Evolutionary conservation across 768 basidiomycete species (phyloP).

Genomic region (Xanthoconium stramineum): DNA sequence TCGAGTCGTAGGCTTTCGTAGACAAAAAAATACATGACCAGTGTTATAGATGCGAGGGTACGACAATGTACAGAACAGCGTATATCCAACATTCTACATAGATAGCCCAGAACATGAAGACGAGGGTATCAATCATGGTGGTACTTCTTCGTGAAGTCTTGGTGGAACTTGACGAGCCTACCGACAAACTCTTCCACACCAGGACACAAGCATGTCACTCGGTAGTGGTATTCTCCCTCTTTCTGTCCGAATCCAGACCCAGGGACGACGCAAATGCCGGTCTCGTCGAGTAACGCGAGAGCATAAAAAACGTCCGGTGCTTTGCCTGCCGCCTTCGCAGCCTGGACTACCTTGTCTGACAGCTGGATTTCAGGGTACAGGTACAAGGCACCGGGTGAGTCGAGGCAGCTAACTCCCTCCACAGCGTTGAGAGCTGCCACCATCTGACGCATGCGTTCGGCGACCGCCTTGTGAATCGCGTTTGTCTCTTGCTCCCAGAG

Average conservation of each 20-base stretch:
- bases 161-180: constrained; percentile 76
- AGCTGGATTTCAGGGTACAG: constrained; percentile 84
- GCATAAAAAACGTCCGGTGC: constrained; percentile 89
- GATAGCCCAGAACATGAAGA: background rate
- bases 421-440: constrained; percentile 74
- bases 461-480: constrained; percentile 71
- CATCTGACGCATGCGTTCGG: constrained; percentile 69
- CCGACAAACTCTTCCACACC: constrained; percentile 91
- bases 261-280: constrained; percentile 92
- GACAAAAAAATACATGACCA: too few species aligned
- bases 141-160: constrained; percentile 54
- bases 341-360: constrained; percentile 66
- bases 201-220: constrained; percentile 92
- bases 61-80: background rate
- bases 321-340: constrained; percentile 68
- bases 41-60: background rate
- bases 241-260: constrained; percentile 95
- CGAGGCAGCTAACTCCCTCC: constrained; percentile 86
- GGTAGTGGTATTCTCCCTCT: constrained; percentile 85
- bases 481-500: constrained; percentile 85
- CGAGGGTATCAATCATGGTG: constrained; percentile 13
- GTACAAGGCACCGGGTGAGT: constrained; percentile 91
- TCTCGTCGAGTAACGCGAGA: constrained; percentile 76
- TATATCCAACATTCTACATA: background rate
- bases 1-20: too few species aligned